These are phyloP conservation scores for Chloris gayana DNA, from an alignment of 176 grass and related monocot species.

Conservation along the genomic window DNA sequence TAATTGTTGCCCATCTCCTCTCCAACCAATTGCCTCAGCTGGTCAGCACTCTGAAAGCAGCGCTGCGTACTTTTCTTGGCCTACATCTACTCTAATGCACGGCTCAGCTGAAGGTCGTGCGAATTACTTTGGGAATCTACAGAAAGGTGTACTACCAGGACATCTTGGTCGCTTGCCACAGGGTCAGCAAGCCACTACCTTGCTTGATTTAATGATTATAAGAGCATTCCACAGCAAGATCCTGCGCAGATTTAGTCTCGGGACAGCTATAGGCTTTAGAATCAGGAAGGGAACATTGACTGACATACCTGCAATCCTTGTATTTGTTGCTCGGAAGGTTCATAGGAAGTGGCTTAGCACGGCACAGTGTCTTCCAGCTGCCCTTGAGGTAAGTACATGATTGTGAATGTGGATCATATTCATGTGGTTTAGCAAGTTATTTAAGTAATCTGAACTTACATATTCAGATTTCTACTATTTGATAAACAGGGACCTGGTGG, in stretches of 20 bases:
- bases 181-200: constrained; percentile 83
- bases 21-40: constrained; percentile 80
- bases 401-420: not conserved
- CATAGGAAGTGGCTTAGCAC: constrained; percentile 82
- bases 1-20: constrained; percentile 51
- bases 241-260: constrained; percentile 81
- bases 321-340: constrained; percentile 96
- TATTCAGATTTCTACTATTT: constrained; percentile 23
- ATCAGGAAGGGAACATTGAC: constrained; percentile 87
- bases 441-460: constrained; percentile 11
- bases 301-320: constrained; percentile 83
- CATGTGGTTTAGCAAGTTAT: constrained; percentile 24
- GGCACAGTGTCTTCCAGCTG: constrained; percentile 79
- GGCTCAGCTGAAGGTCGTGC: constrained; percentile 89
- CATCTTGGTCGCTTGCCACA: constrained; percentile 76
- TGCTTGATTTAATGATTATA: constrained; percentile 98
- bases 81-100: constrained; percentile 89
- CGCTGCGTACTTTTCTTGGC: constrained; percentile 98
- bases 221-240: constrained; percentile 99
- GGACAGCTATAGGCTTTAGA: constrained; percentile 88
- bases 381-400: constrained; percentile 65
- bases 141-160: constrained; percentile 86
- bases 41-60: constrained; percentile 85
- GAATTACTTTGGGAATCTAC: constrained; percentile 95
- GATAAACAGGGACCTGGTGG: constrained; percentile 82